phyloP scores from a whole-genome alignment of 1,284 basidiomycete species.

The Ceratobasidium sp. region DNA sequence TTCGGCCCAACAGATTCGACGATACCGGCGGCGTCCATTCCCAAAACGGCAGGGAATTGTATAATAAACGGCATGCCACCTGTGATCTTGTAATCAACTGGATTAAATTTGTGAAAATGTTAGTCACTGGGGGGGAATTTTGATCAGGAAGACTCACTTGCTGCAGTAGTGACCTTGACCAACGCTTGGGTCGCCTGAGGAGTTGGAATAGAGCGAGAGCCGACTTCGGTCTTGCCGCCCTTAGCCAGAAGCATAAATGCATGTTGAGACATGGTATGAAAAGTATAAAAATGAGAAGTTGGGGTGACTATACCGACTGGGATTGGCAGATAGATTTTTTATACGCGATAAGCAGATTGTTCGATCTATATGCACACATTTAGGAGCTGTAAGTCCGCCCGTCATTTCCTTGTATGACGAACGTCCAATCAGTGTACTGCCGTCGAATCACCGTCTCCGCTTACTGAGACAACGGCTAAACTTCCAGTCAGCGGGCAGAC shows the following conservation, averaged over 20 bases:
- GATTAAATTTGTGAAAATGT: conserved; percentile 16
- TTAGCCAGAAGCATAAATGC: conserved; percentile 1
- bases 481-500: too few relatives aligned
- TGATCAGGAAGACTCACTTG: neutral
- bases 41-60: conserved; percentile 28
- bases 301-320: too few relatives aligned
- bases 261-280: conserved; percentile 39
- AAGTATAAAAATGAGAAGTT: too few relatives aligned
- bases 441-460: too few relatives aligned
- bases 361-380: too few relatives aligned
- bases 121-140: neutral
- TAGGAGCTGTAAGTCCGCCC: too few relatives aligned
- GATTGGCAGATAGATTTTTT: too few relatives aligned
- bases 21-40: conserved; percentile 29
- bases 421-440: too few relatives aligned
- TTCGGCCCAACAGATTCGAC: conserved; percentile 19
- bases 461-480: too few relatives aligned
- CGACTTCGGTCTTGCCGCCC: conserved; percentile 13
- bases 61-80: conserved; percentile 8
- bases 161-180: conserved; percentile 6
- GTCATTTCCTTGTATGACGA: too few relatives aligned
- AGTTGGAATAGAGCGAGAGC: neutral
- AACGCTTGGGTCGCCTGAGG: conserved; percentile 7
- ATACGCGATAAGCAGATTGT: too few relatives aligned
- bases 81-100: conserved; percentile 33